Evolutionary conservation across 192 early-diverging fungal genomes (phyloP), one percentile per base, ranked within the genome.

Genomic region (Kappamyces sp.): DNA sequence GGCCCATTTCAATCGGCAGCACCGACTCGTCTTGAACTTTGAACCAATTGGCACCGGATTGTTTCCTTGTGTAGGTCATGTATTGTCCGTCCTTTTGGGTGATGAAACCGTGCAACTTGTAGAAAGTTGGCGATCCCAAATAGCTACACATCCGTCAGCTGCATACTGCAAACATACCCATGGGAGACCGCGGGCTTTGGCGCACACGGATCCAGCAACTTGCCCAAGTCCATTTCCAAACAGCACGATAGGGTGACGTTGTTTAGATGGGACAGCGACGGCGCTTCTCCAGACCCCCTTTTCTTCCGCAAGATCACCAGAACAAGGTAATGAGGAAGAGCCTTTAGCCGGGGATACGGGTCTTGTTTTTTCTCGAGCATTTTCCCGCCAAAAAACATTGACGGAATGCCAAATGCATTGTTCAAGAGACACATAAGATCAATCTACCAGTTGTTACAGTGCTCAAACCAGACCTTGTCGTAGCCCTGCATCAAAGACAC

Each of bases 51-150:
- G 12, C 5, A 3, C 64, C 61, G 5, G 45, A 62, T 37, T 63
- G 9, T 3, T 64, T 11, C 6, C 71, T 48, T 15, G 75, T 68
- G 49, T 77, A 77, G 4, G 63, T 57, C 37, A 77, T 36, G 54
- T 65, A 77, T 33, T 70, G 54, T 11, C 67, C 70, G 42, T 73
- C 61, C 22, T 65, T 64, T 52, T 77, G 70, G 11, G 75, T 77
- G 29, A 71, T 66, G 57, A 77, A 73, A 8, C 68, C 70, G 54
- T 77, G 71, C 15, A 77, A 59, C 12, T 61, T 48, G 49, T 70
- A 77, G 29, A 70, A 70, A 8, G 75, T 73, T 38, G 7, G 4
- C 12, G 5, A 15, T 12, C 3, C 47, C 36, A 33, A 52, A 43
- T 14, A 64, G 49, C 47, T 45, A 54, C 6, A 54, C 45, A 39